Conservation (phyloP, 768 basidiomycete species). For the Serendipita sp. region DNA sequence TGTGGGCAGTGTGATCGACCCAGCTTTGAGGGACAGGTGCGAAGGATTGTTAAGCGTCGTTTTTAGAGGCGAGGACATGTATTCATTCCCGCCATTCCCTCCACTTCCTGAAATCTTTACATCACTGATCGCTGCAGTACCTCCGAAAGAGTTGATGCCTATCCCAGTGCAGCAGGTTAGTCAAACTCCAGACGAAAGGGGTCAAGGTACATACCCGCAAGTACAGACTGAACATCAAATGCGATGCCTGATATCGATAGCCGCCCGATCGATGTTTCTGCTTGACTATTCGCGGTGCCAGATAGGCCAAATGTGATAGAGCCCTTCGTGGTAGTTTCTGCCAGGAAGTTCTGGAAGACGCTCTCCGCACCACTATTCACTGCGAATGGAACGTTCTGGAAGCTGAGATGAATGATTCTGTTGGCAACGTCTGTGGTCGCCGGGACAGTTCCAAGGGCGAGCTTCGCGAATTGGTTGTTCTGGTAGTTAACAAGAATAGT, state of each 20-base stretch:
- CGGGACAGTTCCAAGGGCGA: slow-evolving; percentile 41
- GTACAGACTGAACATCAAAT: slow-evolving; percentile 39
- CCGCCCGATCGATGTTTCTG: slow-evolving; percentile 49
- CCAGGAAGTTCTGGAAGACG: slow-evolving; percentile 45
- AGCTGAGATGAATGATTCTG: slow-evolving; percentile 44
- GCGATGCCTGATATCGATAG: slow-evolving; percentile 45
- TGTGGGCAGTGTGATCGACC: slow-evolving; percentile 40
- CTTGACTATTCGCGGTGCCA: slow-evolving; percentile 36
- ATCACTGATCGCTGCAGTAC: slow-evolving; percentile 34
- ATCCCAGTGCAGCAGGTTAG: background rate
- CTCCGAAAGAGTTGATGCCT: slow-evolving; percentile 48
- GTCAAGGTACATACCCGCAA: slow-evolving; percentile 28
- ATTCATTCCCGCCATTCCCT: slow-evolving; percentile 42
- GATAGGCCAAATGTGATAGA: slow-evolving; percentile 33
- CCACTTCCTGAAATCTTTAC: slow-evolving; percentile 50
- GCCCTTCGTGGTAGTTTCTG: slow-evolving; percentile 37
- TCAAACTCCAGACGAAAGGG: background rate
- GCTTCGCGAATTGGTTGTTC: slow-evolving; percentile 39
- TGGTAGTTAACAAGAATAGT: slow-evolving; percentile 37
- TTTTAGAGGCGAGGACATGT: slow-evolving; percentile 37
- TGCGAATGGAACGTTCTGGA: slow-evolving; percentile 42
- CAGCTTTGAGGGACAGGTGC: slow-evolving; percentile 45
- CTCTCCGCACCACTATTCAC: slow-evolving; percentile 32
- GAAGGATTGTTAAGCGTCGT: slow-evolving; percentile 49
- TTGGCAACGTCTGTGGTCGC: slow-evolving; percentile 44